A percentile compares a stretch with the other conserved stretches of the same genome.
Conservation (phyloP, 495 filamentous ascomycete species). For the Aspergillus avenaceus region DNA sequence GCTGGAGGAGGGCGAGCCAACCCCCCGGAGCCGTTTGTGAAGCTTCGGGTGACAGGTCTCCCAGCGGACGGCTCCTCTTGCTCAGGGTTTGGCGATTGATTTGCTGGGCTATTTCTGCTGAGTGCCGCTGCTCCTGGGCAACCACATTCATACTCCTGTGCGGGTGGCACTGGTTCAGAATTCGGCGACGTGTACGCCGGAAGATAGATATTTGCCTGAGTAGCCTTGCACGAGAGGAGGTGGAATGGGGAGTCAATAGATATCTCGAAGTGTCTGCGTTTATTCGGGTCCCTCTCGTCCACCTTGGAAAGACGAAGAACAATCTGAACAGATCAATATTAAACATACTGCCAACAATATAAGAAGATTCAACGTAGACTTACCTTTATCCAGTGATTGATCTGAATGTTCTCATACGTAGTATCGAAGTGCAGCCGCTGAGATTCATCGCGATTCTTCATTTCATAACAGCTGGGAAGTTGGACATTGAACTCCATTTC, state of each 20-base stretch:
- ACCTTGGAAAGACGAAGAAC: conserved; percentile 91
- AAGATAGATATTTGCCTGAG: conserved; percentile 83
- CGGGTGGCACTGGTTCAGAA: conserved; percentile 38
- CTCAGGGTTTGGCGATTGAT: conserved; percentile 29
- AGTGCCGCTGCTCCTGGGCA: conserved; percentile 63
- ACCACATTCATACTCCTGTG: conserved; percentile 63
- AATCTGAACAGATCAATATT: conserved; percentile 56
- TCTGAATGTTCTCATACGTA: conserved; percentile 92
- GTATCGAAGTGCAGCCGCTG: conserved; percentile 86
- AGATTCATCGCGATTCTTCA: conserved; percentile 70
- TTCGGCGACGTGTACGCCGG: conserved; percentile 75
- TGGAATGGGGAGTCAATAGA: conserved; percentile 98
- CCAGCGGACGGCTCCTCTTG: conserved; percentile 18
- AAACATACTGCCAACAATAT: not conserved
- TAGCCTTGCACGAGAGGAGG: conserved; percentile 89
- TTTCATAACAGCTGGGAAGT: conserved; percentile 84
- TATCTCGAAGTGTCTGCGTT: conserved; percentile 94
- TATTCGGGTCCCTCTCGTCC: conserved; percentile 74
- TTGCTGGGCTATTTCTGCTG: conserved; percentile 35
- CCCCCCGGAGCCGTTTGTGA: conserved; percentile 42
- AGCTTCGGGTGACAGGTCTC: conserved; percentile 35
- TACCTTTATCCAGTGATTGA: conserved; percentile 99
- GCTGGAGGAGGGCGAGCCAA: conserved; percentile 45
- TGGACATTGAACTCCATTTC: conserved; percentile 98
- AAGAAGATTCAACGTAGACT: conserved; percentile 7